Conservation (phyloP, 352 stramenopile species). For the Pythium dissotocum region DNA sequence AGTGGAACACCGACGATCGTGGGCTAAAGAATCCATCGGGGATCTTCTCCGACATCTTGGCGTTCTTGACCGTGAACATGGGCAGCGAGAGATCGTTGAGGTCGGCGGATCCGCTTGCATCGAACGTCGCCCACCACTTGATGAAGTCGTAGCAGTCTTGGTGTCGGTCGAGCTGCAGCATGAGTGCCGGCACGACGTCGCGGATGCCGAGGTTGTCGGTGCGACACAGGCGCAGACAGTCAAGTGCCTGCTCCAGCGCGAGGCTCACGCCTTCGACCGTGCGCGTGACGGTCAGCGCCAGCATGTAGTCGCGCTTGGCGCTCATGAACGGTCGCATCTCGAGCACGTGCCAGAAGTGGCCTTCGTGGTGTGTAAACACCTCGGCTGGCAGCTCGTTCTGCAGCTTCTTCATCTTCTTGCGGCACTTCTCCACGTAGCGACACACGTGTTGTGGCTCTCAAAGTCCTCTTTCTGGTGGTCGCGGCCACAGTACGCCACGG, state of each 20-base stretch:
- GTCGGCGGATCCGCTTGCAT: constrained; percentile 8
- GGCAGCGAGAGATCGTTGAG: constrained; percentile 9
- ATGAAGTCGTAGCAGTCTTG: constrained; percentile 30
- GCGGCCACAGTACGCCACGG: constrained; percentile 18
- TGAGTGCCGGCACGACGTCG: constrained; percentile 7
- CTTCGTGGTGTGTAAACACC: constrained; percentile 18
- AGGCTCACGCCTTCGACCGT: background rate
- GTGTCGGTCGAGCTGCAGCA: constrained; percentile 15
- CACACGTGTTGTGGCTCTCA: constrained; percentile 14
- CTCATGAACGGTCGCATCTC: constrained; percentile 24
- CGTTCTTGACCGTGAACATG: constrained; percentile 9
- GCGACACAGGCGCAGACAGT: constrained; percentile 19
- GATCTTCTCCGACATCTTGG: constrained; percentile 18
- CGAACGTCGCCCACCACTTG: constrained; percentile 22
- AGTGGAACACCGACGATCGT: background rate
- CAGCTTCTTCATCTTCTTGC: background rate
- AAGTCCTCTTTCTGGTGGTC: constrained; percentile 19
- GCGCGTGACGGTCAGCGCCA: background rate
- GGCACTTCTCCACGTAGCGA: background rate
- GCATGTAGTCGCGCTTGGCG: constrained; percentile 20
- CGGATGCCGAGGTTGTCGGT: constrained; percentile 17
- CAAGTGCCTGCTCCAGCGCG: constrained; percentile 12
- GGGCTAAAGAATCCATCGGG: background rate
- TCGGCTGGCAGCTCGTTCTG: background rate
- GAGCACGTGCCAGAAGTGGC: constrained; percentile 21